These are phyloP conservation scores for Dactylonectria estremocensis DNA, from an alignment of 2,329 filamentous ascomycete species.

Conservation along the genomic window DNA sequence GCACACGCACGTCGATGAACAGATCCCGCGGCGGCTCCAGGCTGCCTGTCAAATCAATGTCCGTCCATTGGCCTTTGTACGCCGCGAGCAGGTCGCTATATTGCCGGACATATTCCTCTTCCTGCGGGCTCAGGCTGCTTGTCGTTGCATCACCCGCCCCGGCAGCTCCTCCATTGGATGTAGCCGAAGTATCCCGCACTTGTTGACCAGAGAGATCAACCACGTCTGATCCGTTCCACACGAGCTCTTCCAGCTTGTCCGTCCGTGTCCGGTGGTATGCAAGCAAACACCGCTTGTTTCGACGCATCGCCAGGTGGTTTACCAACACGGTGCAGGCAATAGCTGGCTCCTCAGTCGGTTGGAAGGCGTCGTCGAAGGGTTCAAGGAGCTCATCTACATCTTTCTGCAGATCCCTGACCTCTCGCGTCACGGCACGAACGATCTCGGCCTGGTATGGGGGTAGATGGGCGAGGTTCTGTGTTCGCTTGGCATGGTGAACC, in stretches of 20 bases:
- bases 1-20: slow-evolving; percentile 95
- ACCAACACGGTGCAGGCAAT: slow-evolving; percentile 91
- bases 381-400: slow-evolving; percentile 85
- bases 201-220: slow-evolving; percentile 77
- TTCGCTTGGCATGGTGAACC: slow-evolving; percentile 97
- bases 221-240: slow-evolving; percentile 91
- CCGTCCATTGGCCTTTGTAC: slow-evolving; percentile 98
- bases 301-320: slow-evolving; percentile 93
- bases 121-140: slow-evolving; percentile 91
- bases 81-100: slow-evolving; percentile 95
- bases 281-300: slow-evolving; percentile 95
- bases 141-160: slow-evolving; percentile 67
- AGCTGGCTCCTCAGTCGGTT: slow-evolving; percentile 85
- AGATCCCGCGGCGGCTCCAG: slow-evolving; percentile 94
- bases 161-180: slow-evolving; percentile 49
- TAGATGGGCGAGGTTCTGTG: slow-evolving; percentile 86
- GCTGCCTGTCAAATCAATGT: slow-evolving; percentile 94
- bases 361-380: slow-evolving; percentile 87
- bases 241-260: slow-evolving; percentile 93
- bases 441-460: slow-evolving; percentile 95
- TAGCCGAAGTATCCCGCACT: slow-evolving; percentile 57
- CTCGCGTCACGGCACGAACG: slow-evolving; percentile 87
- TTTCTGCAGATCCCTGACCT: slow-evolving; percentile 93
- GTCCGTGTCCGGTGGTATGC: slow-evolving; percentile 93
- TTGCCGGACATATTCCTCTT: slow-evolving; percentile 94